These are phyloP conservation scores for Larix kaempferi DNA, from an alignment of 75 land plant species.

Conservation along the genomic window DNA sequence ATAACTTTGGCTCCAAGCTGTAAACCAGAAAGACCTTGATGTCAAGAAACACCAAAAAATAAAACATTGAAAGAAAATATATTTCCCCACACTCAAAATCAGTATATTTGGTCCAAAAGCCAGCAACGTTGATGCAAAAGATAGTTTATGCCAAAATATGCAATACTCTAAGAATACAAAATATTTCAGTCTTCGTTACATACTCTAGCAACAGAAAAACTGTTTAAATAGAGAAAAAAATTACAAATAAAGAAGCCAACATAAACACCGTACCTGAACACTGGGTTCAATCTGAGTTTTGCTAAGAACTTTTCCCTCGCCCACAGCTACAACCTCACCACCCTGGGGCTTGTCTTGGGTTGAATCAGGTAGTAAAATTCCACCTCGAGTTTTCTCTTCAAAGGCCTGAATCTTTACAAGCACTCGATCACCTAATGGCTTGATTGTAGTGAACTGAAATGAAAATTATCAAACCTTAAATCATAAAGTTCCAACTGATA, in stretches of 20 bases:
- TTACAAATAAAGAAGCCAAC: background rate
- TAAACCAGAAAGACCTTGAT: background rate
- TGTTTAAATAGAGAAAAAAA: background rate
- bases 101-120: background rate
- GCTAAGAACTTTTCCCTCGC: constrained; percentile 66
- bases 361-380: constrained; percentile 68
- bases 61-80: background rate
- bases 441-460: constrained; percentile 62
- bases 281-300: constrained; percentile 52
- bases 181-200: background rate
- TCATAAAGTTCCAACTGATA: too few species aligned
- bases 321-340: constrained; percentile 90
- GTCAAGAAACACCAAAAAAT: background rate
- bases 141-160: background rate
- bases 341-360: constrained; percentile 79
- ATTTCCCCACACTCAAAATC: background rate
- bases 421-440: constrained; percentile 82
- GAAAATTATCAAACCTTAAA: too few species aligned
- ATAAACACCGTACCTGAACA: constrained; percentile 46
- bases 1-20: constrained; percentile 46
- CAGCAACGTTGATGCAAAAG: background rate
- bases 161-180: background rate
- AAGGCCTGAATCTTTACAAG: constrained; percentile 63
- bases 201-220: background rate
- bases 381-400: constrained; percentile 74